Conservation (phyloP, 2,329 filamentous ascomycete species). For the Verticillium alfalfae region DNA sequence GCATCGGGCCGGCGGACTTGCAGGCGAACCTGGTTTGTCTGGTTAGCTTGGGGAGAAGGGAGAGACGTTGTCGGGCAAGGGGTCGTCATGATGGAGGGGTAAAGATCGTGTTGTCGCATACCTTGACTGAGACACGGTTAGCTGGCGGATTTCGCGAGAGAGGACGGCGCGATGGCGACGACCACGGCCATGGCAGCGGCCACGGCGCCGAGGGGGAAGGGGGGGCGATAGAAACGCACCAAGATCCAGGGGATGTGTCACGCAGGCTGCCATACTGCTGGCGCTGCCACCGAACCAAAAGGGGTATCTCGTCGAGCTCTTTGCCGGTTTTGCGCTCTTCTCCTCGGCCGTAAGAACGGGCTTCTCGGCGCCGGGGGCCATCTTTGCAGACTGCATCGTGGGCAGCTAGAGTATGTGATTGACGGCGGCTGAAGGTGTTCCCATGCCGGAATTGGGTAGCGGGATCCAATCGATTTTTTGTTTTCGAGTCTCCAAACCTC, state of each 20-base stretch:
- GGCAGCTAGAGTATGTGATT: conserved; percentile 5
- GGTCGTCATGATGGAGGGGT: conserved; percentile 1
- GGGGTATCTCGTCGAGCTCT: conserved; percentile 54
- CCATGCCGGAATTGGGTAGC: conserved; percentile 1
- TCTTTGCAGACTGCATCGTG: conserved; percentile 18
- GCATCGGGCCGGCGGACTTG: conserved; percentile 76
- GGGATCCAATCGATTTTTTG: background rate
- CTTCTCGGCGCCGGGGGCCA: conserved; percentile 10
- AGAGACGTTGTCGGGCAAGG: background rate
- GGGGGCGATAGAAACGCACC: conserved; percentile 47
- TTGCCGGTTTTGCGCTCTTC: conserved; percentile 28
- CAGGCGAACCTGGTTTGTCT: conserved; percentile 62
- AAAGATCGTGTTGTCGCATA: background rate
- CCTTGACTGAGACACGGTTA: conserved; percentile 1
- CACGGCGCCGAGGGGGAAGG: background rate
- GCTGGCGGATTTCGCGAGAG: background rate
- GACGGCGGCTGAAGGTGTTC: conserved; percentile 2
- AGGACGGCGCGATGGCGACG: background rate
- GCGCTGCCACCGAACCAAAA: conserved; percentile 98
- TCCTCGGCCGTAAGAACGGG: conserved; percentile 7
- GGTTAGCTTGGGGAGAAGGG: background rate
- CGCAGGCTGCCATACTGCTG: conserved; percentile 82
- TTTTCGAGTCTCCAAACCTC: background rate
- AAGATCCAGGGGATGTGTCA: conserved; percentile 91
- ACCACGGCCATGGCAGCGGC: background rate